phyloP scores from a whole-genome alignment of 139 green algal species.

The Microglena sp. region DNA sequence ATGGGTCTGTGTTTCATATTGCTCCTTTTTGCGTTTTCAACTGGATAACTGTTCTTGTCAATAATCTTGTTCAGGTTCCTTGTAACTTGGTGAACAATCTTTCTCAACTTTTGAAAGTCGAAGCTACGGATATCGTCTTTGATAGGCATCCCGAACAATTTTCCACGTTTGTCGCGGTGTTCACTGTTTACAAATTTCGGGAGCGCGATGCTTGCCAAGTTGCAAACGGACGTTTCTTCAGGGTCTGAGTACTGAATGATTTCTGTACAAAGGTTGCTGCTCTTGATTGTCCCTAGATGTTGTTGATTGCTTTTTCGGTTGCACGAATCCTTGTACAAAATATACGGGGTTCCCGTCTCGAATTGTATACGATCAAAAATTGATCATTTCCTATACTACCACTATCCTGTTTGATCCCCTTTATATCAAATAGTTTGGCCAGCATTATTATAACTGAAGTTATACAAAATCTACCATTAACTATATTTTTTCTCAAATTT shows the following conservation, averaged over 20 bases:
- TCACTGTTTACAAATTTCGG: no score
- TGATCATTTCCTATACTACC: no score
- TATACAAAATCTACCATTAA: no score
- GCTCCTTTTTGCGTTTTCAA: conserved; percentile 3
- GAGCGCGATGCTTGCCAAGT: no score
- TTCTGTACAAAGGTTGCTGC: conserved; percentile 32
- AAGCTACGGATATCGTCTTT: not conserved
- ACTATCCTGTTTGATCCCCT: no score
- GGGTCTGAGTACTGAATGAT: conserved; percentile 20
- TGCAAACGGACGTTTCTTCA: conserved; percentile 29
- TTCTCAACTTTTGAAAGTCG: conserved; percentile 16
- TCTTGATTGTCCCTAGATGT: conserved; percentile 33
- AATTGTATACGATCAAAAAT: conserved; percentile 23
- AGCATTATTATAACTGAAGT: no score
- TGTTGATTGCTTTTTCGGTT: conserved; percentile 37
- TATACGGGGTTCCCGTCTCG: conserved; percentile 34
- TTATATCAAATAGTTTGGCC: no score
- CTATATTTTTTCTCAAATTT: conserved; percentile 72
- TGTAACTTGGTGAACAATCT: conserved; percentile 5
- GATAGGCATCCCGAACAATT: no score
- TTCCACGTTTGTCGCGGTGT: no score
- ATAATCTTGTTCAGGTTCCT: conserved; percentile 36
- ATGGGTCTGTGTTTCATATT: conserved; percentile 31
- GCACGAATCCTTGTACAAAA: conserved; percentile 26
- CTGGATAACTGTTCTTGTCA: conserved; percentile 28